Evolutionary conservation across 352 stramenopile genomes (phyloP).

Genomic region (Phytophthora idaei): DNA sequence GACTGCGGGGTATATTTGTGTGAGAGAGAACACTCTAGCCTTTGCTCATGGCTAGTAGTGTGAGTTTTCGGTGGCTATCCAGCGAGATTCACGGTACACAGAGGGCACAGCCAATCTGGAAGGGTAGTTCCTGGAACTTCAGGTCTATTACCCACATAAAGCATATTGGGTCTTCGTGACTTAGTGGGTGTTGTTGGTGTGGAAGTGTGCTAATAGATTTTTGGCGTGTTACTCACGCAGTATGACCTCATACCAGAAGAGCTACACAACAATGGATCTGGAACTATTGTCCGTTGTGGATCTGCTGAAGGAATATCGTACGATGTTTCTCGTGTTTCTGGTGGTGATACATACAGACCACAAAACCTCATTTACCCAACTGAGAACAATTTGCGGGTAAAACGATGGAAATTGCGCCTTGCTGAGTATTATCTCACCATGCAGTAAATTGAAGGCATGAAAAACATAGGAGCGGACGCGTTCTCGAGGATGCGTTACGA

Average conservation of each 20-base stretch:
- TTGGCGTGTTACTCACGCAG: neutral
- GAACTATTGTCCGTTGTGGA: neutral
- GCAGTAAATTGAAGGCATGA: neutral
- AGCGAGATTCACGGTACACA: no score
- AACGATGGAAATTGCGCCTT: neutral
- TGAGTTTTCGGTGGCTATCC: no score
- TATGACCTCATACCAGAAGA: neutral
- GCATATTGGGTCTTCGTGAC: no score
- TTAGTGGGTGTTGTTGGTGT: no score
- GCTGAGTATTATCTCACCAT: slow-evolving; percentile 6
- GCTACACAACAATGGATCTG: neutral
- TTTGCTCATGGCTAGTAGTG: no score
- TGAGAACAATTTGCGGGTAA: neutral
- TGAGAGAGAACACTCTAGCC: no score
- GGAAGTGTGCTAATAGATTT: neutral
- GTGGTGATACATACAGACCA: slow-evolving; percentile 9
- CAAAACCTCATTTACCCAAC: slow-evolving; percentile 3
- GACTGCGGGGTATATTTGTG: no score
- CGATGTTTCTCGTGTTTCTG: slow-evolving; percentile 14
- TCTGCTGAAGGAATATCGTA: slow-evolving; percentile 4
- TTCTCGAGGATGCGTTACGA: slow-evolving; percentile 12
- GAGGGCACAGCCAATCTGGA: no score
- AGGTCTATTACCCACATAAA: no score
- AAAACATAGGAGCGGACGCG: slow-evolving; percentile 12
- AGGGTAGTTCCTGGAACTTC: no score